phyloP scores from a whole-genome alignment of 805 yeast species.

The Kodamaea neixiangensis region DNA sequence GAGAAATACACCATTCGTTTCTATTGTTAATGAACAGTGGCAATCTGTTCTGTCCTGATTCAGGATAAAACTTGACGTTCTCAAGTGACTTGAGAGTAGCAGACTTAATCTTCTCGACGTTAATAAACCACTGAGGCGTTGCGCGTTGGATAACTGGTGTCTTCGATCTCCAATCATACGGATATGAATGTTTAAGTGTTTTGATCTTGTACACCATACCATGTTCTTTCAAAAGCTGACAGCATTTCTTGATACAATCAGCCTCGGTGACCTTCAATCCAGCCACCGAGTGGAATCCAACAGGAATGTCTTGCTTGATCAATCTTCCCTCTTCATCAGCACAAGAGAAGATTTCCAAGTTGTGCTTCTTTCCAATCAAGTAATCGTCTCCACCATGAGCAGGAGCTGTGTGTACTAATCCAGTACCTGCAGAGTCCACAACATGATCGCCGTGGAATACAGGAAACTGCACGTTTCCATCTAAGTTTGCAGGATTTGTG shows the following conservation, averaged over 20 bases:
- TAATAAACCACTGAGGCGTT: slow-evolving; percentile 96
- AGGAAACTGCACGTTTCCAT: slow-evolving; percentile 43
- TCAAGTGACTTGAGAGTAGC: slow-evolving; percentile 60
- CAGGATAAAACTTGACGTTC: slow-evolving; percentile 72
- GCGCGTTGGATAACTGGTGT: slow-evolving; percentile 93
- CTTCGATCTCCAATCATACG: slow-evolving; percentile 96
- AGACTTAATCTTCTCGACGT: slow-evolving; percentile 71
- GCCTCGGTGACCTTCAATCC: slow-evolving; percentile 41
- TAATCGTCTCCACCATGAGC: slow-evolving; percentile 98
- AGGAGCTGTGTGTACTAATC: slow-evolving; percentile 95
- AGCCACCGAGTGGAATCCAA: slow-evolving; percentile 44
- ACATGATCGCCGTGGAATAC: slow-evolving; percentile 82
- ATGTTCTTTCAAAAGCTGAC: slow-evolving; percentile 46
- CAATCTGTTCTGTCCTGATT: slow-evolving; percentile 68
- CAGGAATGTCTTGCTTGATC: slow-evolving; percentile 49
- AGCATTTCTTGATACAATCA: slow-evolving; percentile 46
- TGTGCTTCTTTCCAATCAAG: slow-evolving; percentile 58
- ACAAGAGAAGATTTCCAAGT: slow-evolving; percentile 67
- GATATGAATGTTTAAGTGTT: slow-evolving; percentile 77
- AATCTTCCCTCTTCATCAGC: slow-evolving; percentile 78
- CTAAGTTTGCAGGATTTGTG: slow-evolving; percentile 52
- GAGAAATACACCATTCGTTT: slow-evolving; percentile 95
- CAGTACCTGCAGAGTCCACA: slow-evolving; percentile 81
- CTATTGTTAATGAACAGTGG: slow-evolving; percentile 72
- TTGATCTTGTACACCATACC: slow-evolving; percentile 52